Evolutionary conservation across 1,139 yeast genomes (phyloP), one percentile per base, ranked within the genome.

Genomic region (Debaryomyces sp.): DNA sequence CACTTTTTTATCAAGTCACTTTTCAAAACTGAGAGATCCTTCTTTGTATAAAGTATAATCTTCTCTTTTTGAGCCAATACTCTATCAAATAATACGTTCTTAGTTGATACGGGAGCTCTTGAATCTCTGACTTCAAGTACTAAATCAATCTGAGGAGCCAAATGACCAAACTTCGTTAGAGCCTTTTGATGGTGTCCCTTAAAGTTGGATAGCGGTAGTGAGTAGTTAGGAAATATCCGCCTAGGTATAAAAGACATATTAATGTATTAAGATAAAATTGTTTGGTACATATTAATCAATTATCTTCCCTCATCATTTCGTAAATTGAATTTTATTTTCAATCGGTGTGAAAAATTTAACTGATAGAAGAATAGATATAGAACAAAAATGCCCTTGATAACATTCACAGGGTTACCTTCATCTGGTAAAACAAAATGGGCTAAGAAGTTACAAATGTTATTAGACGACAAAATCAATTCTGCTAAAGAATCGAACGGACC

Each of bases 161-260:
- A 67, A 48, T 82, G 84, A 10, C 85, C 79, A 68, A 92, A 82
- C 54, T 76, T 79, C 42, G 84, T 80, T 33, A 94, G 71, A 0
- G 97, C 97, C 51, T 84, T 85, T 54, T 84, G 82, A 61, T 94
- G 98, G 63, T 92, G 97, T 12, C 97, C 97, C 58, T 90, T 90
- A 69, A 91, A 90, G 65, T 89, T 92, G 5, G 96, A 83, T 32
- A 86, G 67, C 0, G 85, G 77, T 13, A 91, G 79, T 48, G 83
- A 82, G 62, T 86, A 88, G 29, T 78, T 75, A 1, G 97, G 97
- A 56, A 88, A 83, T 15, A 66, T 52, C 44, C 64, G 56, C 42
- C 82, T 62, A 22, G 81, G 85, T 60, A 62, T 62, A 55, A 82
- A 64, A 45, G 69, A 76, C 63, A 77, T 68, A 53, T 66, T 68